A percentile compares a stretch with the other conserved stretches of the same genome.
Conservation (phyloP, 345 rosid species). For the Camelina hispida region DNA sequence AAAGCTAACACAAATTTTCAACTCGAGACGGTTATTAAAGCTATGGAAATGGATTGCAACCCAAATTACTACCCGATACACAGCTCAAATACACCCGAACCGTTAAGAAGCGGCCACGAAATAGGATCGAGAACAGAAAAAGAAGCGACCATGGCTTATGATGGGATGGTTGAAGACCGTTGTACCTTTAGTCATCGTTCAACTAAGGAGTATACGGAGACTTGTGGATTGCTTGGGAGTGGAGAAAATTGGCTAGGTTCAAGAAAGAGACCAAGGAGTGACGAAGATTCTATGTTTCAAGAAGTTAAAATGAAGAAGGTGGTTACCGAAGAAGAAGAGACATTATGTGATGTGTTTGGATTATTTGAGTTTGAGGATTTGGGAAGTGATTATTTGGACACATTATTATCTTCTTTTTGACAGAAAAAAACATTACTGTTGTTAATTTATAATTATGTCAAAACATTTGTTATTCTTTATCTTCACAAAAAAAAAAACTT, state of each 20-base stretch:
- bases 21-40: constrained; percentile 54
- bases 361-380: constrained; percentile 67
- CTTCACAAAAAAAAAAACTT: no score
- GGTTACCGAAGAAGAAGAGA: constrained; percentile 29
- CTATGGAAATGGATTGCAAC: constrained; percentile 42
- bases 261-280: constrained; percentile 34
- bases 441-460: constrained; percentile 4
- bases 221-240: constrained; percentile 25
- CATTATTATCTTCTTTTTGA: constrained; percentile 63
- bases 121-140: not conserved
- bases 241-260: constrained; percentile 34
- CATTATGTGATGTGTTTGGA: constrained; percentile 45
- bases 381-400: constrained; percentile 76
- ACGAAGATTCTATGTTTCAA: constrained; percentile 27
- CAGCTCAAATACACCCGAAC: constrained; percentile 4
- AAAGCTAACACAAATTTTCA: constrained; percentile 80
- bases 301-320: constrained; percentile 51
- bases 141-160: constrained; percentile 13
- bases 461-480: not conserved
- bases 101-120: not conserved
- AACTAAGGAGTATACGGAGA: constrained; percentile 3
- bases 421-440: not conserved
- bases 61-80: constrained; percentile 23
- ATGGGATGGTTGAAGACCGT: constrained; percentile 24
- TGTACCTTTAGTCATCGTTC: not conserved